A percentile compares a stretch with the other conserved stretches of the same genome.
phyloP scores from a whole-genome alignment of 1,284 basidiomycete species.

The Blastosporella zonata region DNA sequence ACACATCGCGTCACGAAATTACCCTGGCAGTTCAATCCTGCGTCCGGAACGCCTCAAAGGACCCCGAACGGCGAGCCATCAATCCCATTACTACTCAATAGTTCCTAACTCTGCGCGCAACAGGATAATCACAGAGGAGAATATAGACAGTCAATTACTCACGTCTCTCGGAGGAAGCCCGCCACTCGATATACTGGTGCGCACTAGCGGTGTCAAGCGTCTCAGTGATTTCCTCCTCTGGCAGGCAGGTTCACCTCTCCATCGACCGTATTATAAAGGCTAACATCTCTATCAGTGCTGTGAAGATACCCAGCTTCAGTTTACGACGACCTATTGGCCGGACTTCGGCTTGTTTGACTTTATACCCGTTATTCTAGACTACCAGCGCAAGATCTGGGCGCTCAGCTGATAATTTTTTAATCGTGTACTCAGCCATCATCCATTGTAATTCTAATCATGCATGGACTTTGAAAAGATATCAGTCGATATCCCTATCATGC shows the following conservation, averaged over 20 bases:
- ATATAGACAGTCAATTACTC: constrained; percentile 66
- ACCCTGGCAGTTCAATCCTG: constrained; percentile 67
- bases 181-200: constrained; percentile 86
- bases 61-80: constrained; percentile 31
- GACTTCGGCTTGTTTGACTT: constrained; percentile 90
- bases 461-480: neutral
- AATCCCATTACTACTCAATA: constrained; percentile 8
- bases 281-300: constrained; percentile 50
- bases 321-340: constrained; percentile 91
- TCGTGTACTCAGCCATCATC: neutral
- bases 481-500: no score
- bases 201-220: constrained; percentile 90
- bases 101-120: neutral
- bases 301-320: constrained; percentile 88
- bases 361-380: constrained; percentile 81
- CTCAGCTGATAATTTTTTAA: neutral
- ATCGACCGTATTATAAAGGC: neutral
- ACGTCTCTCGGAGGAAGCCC: constrained; percentile 68
- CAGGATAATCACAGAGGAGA: constrained; percentile 57
- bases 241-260: constrained; percentile 62
- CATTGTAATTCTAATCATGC: neutral
- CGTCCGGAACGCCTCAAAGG: constrained; percentile 47
- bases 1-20: constrained; percentile 92
- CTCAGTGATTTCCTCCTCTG: constrained; percentile 93
- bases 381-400: constrained; percentile 74